A percentile compares a stretch with the other conserved stretches of the same genome.
Conservation (phyloP, 257 asterid genomes). For the Buddleja alternifolia region DNA sequence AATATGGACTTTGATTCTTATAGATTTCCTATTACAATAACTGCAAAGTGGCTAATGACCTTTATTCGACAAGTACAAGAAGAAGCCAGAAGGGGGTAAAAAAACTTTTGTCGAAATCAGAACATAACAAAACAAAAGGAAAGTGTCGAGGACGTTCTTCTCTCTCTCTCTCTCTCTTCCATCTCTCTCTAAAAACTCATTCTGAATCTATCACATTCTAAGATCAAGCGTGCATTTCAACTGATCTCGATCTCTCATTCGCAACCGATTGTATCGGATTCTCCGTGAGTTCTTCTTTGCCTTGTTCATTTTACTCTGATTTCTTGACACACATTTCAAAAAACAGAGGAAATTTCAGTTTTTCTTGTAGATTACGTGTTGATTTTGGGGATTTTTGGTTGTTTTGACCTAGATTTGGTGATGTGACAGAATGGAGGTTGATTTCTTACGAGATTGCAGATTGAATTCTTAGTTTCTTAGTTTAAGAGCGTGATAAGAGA, state of each 20-base stretch:
- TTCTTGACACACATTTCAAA: neutral
- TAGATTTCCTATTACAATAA: too few species aligned
- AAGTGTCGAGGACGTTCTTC: too few species aligned
- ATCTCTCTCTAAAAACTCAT: constrained; percentile 9
- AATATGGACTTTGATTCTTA: too few species aligned
- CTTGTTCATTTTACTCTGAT: neutral
- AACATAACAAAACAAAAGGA: neutral
- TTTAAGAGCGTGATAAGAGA: too few species aligned
- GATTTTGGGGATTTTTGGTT: constrained; percentile 11
- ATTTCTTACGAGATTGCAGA: constrained; percentile 34
- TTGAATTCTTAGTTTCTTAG: constrained; percentile 25
- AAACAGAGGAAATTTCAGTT: too few species aligned
- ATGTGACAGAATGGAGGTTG: constrained; percentile 39
- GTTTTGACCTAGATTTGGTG: constrained; percentile 31
- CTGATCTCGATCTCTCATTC: constrained; percentile 22
- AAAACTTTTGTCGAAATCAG: neutral
- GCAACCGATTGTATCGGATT: constrained; percentile 18
- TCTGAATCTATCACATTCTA: constrained; percentile 13
- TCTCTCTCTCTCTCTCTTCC: too few species aligned
- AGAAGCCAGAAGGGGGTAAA: constrained; percentile 4
- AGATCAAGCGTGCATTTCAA: constrained; percentile 17
- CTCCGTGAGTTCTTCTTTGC: constrained; percentile 37
- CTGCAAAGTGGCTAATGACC: neutral
- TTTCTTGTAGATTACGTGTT: neutral
- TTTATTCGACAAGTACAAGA: neutral